Evolutionary conservation across 257 asterid genomes (phyloP), one percentile per base, ranked within the genome.

Genomic region (Nicotiana undulata): DNA sequence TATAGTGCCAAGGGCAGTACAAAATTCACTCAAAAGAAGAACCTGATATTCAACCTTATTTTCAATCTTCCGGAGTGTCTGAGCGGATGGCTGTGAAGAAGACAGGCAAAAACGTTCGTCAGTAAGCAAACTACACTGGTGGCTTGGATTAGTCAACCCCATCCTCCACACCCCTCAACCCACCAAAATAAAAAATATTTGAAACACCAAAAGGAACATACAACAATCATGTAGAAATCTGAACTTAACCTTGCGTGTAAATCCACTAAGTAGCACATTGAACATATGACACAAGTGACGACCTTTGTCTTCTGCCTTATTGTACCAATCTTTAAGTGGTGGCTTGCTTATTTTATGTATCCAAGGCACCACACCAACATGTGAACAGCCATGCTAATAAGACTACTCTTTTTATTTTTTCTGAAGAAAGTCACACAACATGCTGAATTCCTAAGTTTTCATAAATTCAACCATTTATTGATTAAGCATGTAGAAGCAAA

Each of bases 81-180:
- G 89, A 77, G 63, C 89, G 91, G 31, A 81, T 60, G 52, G 84
- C 91, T 86, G 88, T 29, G 52, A 40, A 58, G n/a, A 56, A 60
- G 70, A 66, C 18, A 56, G 76, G 29, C 16, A 66, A 40, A 51
- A 60, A 53, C 40, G 22, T 1, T 59, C 18, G 24, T 65, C 13
- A 79, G 82, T 37, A 15, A 29, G 31, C 61, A 7, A 12, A n/a
- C 17, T 13, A 6, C 28, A 26, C 28, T 26, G 28, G 28, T 26
- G 28, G 32, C 44, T 20, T 5, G 44, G 31, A 22, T 9, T 0
- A 63, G 40, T 5, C n/a, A 63, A 28, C 11, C 20, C 68, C 5
- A 34, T 29, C 46, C 37, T 4, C 56, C 13, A 17, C 44, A 56
- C 49, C 31, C 20, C n/a, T 6, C 46, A n/a, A 70, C 22, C 18